Conservation (phyloP, 768 basidiomycete species). For the Pleurotus pulmonarius region DNA sequence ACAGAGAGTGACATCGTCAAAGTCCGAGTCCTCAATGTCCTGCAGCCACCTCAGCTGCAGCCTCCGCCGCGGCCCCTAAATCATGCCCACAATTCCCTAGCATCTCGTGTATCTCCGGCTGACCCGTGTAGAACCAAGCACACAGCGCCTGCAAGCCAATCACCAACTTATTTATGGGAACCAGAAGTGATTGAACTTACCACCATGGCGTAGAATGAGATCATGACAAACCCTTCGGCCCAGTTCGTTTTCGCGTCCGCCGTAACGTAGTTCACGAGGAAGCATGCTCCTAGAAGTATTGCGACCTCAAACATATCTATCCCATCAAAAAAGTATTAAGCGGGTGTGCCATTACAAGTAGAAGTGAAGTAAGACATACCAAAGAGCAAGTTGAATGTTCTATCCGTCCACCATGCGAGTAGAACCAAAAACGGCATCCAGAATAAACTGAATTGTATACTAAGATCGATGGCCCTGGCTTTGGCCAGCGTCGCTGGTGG, state of each 20-base stretch:
- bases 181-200: background rate
- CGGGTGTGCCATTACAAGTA: background rate
- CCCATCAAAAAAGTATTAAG: background rate
- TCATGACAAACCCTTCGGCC: conserved; percentile 66
- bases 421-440: conserved; percentile 76
- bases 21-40: background rate
- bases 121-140: conserved; percentile 66
- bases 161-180: too few species aligned
- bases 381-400: conserved; percentile 63
- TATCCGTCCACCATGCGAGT: conserved; percentile 62
- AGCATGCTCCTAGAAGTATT: conserved; percentile 60
- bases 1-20: too few species aligned
- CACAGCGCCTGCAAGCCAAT: conserved; percentile 43
- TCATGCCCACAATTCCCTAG: conserved; percentile 35
- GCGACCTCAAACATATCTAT: conserved; percentile 69
- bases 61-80: conserved; percentile 25
- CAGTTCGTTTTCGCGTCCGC: conserved; percentile 79
- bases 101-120: conserved; percentile 42
- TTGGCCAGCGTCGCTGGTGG: conserved; percentile 56
- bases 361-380: conserved; percentile 36
- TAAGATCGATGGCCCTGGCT: conserved; percentile 69
- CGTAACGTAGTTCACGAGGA: conserved; percentile 78
- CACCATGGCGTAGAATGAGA: conserved; percentile 57
- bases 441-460: conserved; percentile 74
- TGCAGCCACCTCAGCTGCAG: background rate